A percentile compares a stretch with the other conserved stretches of the same genome.
Evolutionary conservation across 768 basidiomycete species (phyloP).

Genomic region (Baorangia bicolor): DNA sequence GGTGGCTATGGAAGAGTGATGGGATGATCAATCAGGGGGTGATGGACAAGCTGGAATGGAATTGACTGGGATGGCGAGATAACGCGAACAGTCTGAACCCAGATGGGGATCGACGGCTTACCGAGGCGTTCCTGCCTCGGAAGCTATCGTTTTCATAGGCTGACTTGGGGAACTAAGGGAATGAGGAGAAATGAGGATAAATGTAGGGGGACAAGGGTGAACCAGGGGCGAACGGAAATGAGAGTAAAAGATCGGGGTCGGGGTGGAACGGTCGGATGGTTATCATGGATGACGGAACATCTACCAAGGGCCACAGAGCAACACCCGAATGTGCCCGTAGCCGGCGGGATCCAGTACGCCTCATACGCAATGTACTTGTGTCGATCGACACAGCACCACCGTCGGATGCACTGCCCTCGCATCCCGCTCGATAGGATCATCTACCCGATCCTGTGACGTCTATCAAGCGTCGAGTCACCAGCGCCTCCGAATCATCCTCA

Average conservation of each 20-base stretch:
- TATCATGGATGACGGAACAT: neutral
- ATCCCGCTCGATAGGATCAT: neutral
- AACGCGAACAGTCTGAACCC: neutral
- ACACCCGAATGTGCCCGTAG: neutral
- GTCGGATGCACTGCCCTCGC: neutral
- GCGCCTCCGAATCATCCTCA: neutral
- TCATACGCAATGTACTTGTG: neutral
- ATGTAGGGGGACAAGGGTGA: neutral
- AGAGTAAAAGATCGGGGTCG: neutral
- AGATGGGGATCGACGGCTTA: slow-evolving; percentile 9
- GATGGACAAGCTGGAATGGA: neutral
- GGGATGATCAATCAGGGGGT: slow-evolving; percentile 1
- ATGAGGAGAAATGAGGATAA: neutral
- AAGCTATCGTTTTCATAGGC: neutral
- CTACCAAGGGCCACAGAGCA: neutral
- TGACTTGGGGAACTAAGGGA: neutral
- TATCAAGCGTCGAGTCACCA: neutral
- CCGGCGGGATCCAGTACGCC: neutral
- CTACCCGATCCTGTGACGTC: neutral
- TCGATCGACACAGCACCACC: slow-evolving; percentile 2
- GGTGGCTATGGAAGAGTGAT: neutral
- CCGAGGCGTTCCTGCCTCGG: neutral
- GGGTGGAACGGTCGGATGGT: slow-evolving; percentile 2
- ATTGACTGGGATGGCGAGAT: neutral
- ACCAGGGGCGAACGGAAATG: neutral